Base-by-base conservation (phyloP, 2,329 filamentous ascomycete species). In the Cladophialophora exuberans region DNA sequence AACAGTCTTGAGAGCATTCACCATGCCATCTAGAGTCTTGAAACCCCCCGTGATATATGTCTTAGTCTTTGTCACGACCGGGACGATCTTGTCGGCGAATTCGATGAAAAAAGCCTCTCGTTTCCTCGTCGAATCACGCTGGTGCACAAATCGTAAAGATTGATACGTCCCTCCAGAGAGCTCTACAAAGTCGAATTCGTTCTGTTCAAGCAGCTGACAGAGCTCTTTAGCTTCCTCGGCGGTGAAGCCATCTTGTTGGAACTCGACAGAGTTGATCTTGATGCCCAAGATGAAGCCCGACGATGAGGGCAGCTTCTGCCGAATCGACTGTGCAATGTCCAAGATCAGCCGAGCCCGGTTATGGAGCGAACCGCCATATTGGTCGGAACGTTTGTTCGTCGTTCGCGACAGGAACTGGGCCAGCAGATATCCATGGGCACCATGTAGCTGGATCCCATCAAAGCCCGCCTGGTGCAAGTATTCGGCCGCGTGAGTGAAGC, bases 131-230 rank as follows among this genome's bases (percentile, higher is more conserved):
- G 7, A 18, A 11, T 39, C 18, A 11, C 36, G 6, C 18, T 22
- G 18, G 13, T 15, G 36, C 36, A 20, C 36, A n/a, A 11, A 10
- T 18, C 18, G 15, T n/a, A n/a, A 17, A 39, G 36, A 17, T 10
- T 39, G 4, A 6, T 39, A 20, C 17, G n/a, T 80, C 0, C 87
- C 86, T 0, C 86, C 87, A 15, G 79, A 83, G 22, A 89, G 78
- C 68, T 90, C 86, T 1, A 89, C 70, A 60, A 88, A 88, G 68
- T 89, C 86, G 1, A 89, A 70, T 47, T 58, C 55, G 0, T 69
- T 68, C 1, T 69, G 70, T 9, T 69, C 67, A 11, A 65, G 64
- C 1, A 73, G 4, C 72, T 80, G 33, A 73, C 75, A 4, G 7
- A 86, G 73, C 64, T 88, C 85, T 53, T 81, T 77, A 33, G 77